Evolutionary conservation across 768 basidiomycete genomes (phyloP), one percentile per base, ranked within the genome.

Genomic region (Tylopilus subfusipes): DNA sequence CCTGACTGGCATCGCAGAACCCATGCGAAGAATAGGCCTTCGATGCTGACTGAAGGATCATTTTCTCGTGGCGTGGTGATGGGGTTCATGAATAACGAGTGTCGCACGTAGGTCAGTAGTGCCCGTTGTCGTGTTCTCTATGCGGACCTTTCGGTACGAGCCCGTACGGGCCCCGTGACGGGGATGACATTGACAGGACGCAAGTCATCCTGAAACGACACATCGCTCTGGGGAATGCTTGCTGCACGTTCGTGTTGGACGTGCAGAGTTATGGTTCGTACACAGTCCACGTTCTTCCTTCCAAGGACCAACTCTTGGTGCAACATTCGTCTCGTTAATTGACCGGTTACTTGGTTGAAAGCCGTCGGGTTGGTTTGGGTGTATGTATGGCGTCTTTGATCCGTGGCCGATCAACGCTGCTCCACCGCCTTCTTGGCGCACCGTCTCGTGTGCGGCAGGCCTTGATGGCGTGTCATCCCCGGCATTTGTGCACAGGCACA

Each of bases 71-170:
- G 18, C 22, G 30, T 34, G 1, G 18, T n/a, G 39, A 42, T 11
- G 11, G 21, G 16, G 21, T 25, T 22, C 22, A 27, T n/a, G 25
- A n/a, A n/a, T n/a, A n/a, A n/a, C 2, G 49, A 21, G 16, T 25
- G 18, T 59, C 58, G 30, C 62, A 63, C 55, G 49, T 25, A 53
- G 62, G 62, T 46, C 54, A 43, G 46, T 43, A 1, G 34, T 49
- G 49, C 14, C 62, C 62, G 53, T 19, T 43, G n/a, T 19, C 19
- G 9, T 22, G 1, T 21, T 7, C 3, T 12, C 27, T 13, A 22
- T 49, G 27, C 5, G 14, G 6, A 39, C 10, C 31, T n/a, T 42
- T 44, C 21, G 19, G 2, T 31, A n/a, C 13, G 13, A 36, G 12
- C 24, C 9, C 24, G 38, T n/a, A n/a, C n/a, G n/a, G n/a, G n/a